Evolutionary conservation across 2,329 filamentous ascomycete genomes (phyloP), one percentile per base, ranked within the genome.

Genomic region (Ophiosphaerella herpotricha): DNA sequence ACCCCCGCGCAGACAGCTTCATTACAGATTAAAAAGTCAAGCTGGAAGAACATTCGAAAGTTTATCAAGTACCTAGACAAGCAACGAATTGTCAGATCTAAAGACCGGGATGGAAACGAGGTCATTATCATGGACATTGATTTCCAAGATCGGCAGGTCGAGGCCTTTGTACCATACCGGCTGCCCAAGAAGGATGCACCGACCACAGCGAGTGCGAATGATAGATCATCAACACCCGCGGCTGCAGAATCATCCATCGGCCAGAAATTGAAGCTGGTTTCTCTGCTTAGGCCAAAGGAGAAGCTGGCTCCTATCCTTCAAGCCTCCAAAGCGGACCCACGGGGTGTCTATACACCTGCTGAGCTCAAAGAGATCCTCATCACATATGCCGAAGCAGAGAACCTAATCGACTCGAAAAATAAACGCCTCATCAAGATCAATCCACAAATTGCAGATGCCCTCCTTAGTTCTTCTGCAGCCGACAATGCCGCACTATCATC

Each of bases 11-110:
- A 84, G 61, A 76, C 78, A 2, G 80, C 80, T 48, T 83, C 77
- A 52, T 80, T 85, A 44, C 83, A 85, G 57, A 86, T 88, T 70
- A 88, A 88, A 64, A 88, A 88, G 72, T 85, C 85, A 3, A 85
- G 82, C 54, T 88, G 83, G 83, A 88, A 88, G 72, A 88, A 83
- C 53, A 80, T 85, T 52, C 85, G 84, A 64, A 88, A 87, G 58
- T 88, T 88, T 66, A 81, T 88, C 71, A 88, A 88, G 60, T 76
- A 82, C 45, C 75, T 89, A 8, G 85, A 88, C 67, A 88, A 88
- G 68, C 75, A 82, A 40, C 68, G 77, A 14, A 74, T 88, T n/a
- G 70, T 87, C 58, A 87, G 85, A 61, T 80, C 79, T 39, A 88
- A 88, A 65, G 85, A 88, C 42, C 79, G 83, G 32, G 83, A 81